Base-by-base conservation (phyloP, 2,329 filamentous ascomycete species). In the Fusarium nelsonii region DNA sequence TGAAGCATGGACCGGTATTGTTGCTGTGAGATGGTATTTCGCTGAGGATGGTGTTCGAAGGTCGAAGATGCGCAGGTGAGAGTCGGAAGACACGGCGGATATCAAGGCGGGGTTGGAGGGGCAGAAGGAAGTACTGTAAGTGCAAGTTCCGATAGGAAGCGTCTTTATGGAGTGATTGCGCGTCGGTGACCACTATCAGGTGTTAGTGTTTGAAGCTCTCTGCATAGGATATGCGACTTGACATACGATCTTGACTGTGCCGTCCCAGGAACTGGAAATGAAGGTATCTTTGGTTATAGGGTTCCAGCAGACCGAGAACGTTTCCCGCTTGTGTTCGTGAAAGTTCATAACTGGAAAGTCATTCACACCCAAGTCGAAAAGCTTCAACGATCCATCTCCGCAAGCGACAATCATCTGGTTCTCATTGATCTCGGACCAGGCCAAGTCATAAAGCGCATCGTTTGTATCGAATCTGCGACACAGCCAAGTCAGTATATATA, bases 401-500 rank as follows among this genome's bases (percentile, higher is more conserved):
- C 92, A 94, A 1, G 94, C 94, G 2, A 91, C 91, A 20, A 97
- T 87, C 52, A 97, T 84, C 82, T 99, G 96, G 80, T 96, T 97
- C 82, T 97, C 95, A 83, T 99, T 94, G 72, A 93, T 88, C 83
- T 99, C 96, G 18, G 94, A 97, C 94, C 96, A 98, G 28, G 94
- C 88, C 54, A 96, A 85, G 81, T 99, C 96, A 81, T 97, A 99
- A 69, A 98, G 91, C 44, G 94, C 92, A 80, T 99, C 96, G 83
- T 98, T 97, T 12, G 96, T 99, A 76, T 97, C 95, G 82, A 95
- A 99, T 77, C 92, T 95, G 44, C 37, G 23, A 46, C 30, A 46
- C 32, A 39, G 4, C 33, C 33, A 9, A 16, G 36, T 61, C 45
- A 64, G 68, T 39, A 15, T 39, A 32, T 4, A 8, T 3, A 16